Base-by-base conservation (phyloP, 495 filamentous ascomycete genomes). In the Daldinia concentrica region DNA sequence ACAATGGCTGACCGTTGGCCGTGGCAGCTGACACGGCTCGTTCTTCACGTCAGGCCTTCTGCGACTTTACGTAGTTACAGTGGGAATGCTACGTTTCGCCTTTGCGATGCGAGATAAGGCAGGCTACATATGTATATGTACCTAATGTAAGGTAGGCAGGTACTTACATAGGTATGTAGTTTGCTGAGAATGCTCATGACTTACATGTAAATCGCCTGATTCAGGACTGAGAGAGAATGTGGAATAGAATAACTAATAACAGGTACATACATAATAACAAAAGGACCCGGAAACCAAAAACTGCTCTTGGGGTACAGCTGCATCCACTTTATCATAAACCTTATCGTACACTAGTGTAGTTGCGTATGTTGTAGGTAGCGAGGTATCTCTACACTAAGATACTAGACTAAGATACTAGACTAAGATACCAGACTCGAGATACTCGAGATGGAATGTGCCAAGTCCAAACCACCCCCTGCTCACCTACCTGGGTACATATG, bases 391-490 rank as follows among this genome's bases (percentile, higher is more conserved):
- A n/a, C n/a, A n/a, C n/a, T n/a, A n/a, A n/a, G n/a, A n/a, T n/a
- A n/a, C n/a, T n/a, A n/a, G n/a, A n/a, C n/a, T n/a, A n/a, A n/a
- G n/a, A n/a, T n/a, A n/a, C n/a, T n/a, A n/a, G n/a, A n/a, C n/a
- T n/a, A n/a, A n/a, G n/a, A 12, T 36, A 36, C 34, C 12, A 36
- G 12, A 36, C 34, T 36, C 34, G 34, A 36, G 19, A 22, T 32
- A 19, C 62, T 64, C 32, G 59, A 58, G 64, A 60, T 29, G 69
- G 69, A 67, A 72, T 64, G 65, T 62, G 64, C 59, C 60, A 72
- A 68, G 64, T 29, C 65, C 27, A 36, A 27, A n/a, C 6, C n/a
- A n/a, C 51, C 30, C 43, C 22, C 36, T 59, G 15, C 36, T 30
- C 34, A 2, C 55, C 43, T 52, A 36, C 32, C 32, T 36, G 9